A percentile compares a stretch with the other conserved stretches of the same genome.
phyloP scores from a whole-genome alignment of 2,329 filamentous ascomycete genomes.

The Colletotrichum orbiculare region DNA sequence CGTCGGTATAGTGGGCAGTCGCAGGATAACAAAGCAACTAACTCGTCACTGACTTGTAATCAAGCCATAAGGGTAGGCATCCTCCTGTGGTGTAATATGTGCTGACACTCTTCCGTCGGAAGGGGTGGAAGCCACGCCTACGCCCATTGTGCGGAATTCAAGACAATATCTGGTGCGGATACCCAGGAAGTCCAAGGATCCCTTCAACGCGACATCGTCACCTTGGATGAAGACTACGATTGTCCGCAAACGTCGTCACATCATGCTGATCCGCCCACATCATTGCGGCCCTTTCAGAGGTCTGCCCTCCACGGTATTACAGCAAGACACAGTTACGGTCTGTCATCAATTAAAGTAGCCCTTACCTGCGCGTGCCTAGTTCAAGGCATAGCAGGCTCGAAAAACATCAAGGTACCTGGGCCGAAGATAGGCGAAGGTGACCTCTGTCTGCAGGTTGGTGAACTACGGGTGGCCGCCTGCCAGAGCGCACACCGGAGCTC shows the following conservation, averaged over 20 bases:
- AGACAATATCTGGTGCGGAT: conserved; percentile 1
- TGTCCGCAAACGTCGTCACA: conserved; percentile 22
- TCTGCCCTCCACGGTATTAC: no score
- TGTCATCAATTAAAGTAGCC: no score
- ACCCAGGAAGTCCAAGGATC: not conserved
- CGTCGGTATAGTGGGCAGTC: conserved; percentile 26
- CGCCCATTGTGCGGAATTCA: conserved; percentile 8
- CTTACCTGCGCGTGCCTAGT: no score
- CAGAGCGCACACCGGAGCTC: conserved; percentile 33
- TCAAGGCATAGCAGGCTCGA: no score
- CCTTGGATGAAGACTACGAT: not conserved
- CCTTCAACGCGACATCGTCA: conserved; percentile 3
- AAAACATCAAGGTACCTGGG: conserved; percentile 9
- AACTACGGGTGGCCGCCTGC: conserved; percentile 12
- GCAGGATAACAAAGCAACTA: conserved; percentile 12
- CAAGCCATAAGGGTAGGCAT: not conserved
- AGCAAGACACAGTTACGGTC: no score
- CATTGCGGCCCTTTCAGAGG: not conserved
- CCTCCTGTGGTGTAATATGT: not conserved
- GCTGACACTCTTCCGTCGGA: conserved; percentile 2
- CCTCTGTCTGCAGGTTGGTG: conserved; percentile 20
- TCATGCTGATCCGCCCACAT: not conserved
- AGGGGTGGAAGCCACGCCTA: conserved; percentile 12
- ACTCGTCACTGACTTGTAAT: conserved; percentile 16
- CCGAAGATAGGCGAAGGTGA: conserved; percentile 23